These are phyloP conservation scores for Nemania bipapillata DNA, from an alignment of 2,329 filamentous ascomycete species.

Conservation along the genomic window DNA sequence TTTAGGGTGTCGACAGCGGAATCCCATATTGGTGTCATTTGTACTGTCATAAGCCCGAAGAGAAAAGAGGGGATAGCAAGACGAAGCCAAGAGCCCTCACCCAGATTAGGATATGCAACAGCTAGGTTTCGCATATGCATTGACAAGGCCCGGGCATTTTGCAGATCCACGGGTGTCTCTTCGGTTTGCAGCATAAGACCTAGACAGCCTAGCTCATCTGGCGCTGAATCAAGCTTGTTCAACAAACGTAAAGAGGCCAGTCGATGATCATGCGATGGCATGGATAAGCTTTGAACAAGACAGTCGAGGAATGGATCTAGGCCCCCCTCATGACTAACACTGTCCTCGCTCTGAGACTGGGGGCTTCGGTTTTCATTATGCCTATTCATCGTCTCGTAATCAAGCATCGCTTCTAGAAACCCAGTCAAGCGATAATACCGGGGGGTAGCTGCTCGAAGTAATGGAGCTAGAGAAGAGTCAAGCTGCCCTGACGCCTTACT, in stretches of 20 bases:
- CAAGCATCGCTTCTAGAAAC: slow-evolving; percentile 72
- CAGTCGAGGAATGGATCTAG: slow-evolving; percentile 71
- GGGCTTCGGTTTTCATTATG: slow-evolving; percentile 44
- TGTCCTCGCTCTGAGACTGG: slow-evolving; percentile 49
- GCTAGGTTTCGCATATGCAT: slow-evolving; percentile 87
- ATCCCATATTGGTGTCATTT: slow-evolving; percentile 86
- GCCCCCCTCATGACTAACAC: slow-evolving; percentile 62
- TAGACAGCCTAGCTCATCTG: slow-evolving; percentile 63
- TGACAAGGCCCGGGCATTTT: slow-evolving; percentile 79
- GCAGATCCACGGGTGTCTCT: slow-evolving; percentile 78
- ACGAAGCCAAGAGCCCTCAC: slow-evolving; percentile 71
- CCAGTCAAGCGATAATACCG: slow-evolving; percentile 72
- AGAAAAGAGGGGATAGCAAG: slow-evolving; percentile 81
- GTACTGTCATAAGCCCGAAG: slow-evolving; percentile 89
- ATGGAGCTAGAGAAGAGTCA: slow-evolving; percentile 70
- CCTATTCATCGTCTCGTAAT: slow-evolving; percentile 60
- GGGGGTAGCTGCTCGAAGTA: slow-evolving; percentile 73
- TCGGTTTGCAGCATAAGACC: slow-evolving; percentile 81
- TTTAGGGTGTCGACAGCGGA: slow-evolving; percentile 81
- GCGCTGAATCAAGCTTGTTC: slow-evolving; percentile 65
- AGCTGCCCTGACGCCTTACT: slow-evolving; percentile 67
- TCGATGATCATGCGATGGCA: slow-evolving; percentile 78
- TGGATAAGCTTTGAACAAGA: slow-evolving; percentile 78
- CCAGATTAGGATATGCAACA: slow-evolving; percentile 68
- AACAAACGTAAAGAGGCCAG: slow-evolving; percentile 78